Conservation (phyloP, 352 stramenopile genomes). For the Saprolegnia parasitica region DNA sequence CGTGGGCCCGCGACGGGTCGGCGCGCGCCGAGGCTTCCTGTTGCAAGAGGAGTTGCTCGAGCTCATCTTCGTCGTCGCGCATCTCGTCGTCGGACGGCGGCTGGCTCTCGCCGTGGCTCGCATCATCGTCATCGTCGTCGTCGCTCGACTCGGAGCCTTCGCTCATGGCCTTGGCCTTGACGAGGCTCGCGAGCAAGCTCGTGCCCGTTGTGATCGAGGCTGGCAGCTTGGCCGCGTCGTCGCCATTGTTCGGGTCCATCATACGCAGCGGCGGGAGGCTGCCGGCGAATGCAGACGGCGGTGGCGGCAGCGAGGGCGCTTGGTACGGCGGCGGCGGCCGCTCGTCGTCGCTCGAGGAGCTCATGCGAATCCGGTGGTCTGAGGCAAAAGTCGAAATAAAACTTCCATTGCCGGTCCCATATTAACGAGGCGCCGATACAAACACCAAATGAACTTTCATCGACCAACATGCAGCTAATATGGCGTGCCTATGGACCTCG, state of each 20-base stretch:
- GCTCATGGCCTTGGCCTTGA: conserved; percentile 24
- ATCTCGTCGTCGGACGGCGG: conserved; percentile 4
- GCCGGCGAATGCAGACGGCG: not conserved
- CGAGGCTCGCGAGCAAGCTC: conserved; percentile 19
- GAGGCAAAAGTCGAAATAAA: conserved; percentile 17
- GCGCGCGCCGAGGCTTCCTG: conserved; percentile 2
- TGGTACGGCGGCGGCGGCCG: not conserved
- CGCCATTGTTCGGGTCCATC: not conserved
- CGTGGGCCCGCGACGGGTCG: not conserved
- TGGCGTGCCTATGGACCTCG: conserved; percentile 7
- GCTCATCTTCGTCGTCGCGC: conserved; percentile 26
- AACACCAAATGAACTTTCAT: conserved; percentile 19
- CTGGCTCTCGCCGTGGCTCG: not conserved
- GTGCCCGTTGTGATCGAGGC: conserved; percentile 21
- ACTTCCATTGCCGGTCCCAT: conserved; percentile 17
- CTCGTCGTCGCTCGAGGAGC: conserved; percentile 26
- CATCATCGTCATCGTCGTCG: conserved; percentile 18
- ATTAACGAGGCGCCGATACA: conserved; percentile 13
- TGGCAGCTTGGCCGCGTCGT: not conserved
- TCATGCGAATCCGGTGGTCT: conserved; percentile 13
- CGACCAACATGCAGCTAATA: conserved; percentile 10
- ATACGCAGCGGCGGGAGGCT: not conserved
- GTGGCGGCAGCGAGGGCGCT: not conserved
- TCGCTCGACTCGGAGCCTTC: conserved; percentile 21
- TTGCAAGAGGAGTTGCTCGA: conserved; percentile 26